A percentile compares a stretch with the other conserved stretches of the same genome.
Conservation (phyloP, 345 rosid genomes). For the Populus davidiana region DNA sequence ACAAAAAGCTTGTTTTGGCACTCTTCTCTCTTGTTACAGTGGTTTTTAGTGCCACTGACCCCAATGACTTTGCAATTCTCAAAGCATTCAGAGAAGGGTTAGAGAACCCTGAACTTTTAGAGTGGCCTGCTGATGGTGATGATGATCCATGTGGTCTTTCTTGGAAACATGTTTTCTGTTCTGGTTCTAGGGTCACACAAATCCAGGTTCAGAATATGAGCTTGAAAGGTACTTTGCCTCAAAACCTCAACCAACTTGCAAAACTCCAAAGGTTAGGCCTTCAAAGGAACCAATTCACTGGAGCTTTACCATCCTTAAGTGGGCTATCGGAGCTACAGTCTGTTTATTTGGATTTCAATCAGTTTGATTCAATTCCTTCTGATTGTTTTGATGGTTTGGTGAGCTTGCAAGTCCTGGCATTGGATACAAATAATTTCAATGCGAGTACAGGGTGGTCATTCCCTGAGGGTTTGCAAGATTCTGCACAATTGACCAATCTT, state of each 20-base stretch:
- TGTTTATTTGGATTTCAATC: constrained; percentile 56
- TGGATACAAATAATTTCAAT: constrained; percentile 59
- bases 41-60: constrained; percentile 44
- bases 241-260: constrained; percentile 50
- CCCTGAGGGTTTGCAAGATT: constrained; percentile 43
- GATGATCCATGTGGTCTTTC: constrained; percentile 66
- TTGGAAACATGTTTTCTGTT: constrained; percentile 59
- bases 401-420: constrained; percentile 49
- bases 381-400: constrained; percentile 55
- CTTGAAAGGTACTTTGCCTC: constrained; percentile 64
- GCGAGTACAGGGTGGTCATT: constrained; percentile 61
- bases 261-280: constrained; percentile 54
- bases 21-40: constrained; percentile 24
- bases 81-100: constrained; percentile 56
- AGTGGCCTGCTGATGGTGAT: constrained; percentile 58
- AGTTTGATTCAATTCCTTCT: constrained; percentile 57
- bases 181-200: constrained; percentile 47
- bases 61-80: constrained; percentile 50
- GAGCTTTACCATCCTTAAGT: constrained; percentile 53
- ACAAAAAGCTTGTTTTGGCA: constrained; percentile 25
- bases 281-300: constrained; percentile 59
- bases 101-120: constrained; percentile 57
- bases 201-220: constrained; percentile 60
- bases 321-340: constrained; percentile 47
- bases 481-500: constrained; percentile 53